Evolutionary conservation across 352 stramenopile genomes (phyloP).

Genomic region (Phytophthora multivora): DNA sequence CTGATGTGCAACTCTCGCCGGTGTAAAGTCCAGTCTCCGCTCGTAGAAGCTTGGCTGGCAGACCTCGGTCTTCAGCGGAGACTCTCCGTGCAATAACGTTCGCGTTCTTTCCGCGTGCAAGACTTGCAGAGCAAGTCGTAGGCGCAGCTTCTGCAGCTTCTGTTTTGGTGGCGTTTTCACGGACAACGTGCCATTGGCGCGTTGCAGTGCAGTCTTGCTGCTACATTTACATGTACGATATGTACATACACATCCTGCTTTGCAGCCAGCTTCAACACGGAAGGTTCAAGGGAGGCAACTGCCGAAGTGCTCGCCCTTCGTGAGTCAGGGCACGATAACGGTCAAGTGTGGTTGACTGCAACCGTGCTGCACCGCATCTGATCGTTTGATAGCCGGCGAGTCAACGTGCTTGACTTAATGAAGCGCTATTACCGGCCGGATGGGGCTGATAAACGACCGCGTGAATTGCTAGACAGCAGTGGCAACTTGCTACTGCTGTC

Average conservation of each 20-base stretch:
- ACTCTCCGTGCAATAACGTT: not conserved
- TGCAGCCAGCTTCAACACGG: not conserved
- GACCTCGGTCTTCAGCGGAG: not conserved
- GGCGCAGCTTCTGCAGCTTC: not conserved
- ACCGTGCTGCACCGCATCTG: slow-evolving; percentile 4
- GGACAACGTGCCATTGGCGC: too few relatives aligned
- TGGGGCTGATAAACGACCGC: not conserved
- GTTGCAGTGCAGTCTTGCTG: not conserved
- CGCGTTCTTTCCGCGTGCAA: not conserved
- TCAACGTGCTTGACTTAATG: not conserved
- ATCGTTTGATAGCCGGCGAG: slow-evolving; percentile 10
- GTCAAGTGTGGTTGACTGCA: slow-evolving; percentile 2
- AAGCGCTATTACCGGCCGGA: not conserved
- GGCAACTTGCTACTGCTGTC: not conserved
- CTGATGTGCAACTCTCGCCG: slow-evolving; percentile 12
- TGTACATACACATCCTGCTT: not conserved
- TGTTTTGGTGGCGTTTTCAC: not conserved
- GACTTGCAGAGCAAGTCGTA: not conserved
- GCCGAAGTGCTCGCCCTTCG: not conserved
- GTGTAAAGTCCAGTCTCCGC: slow-evolving; percentile 14
- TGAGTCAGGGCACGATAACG: not conserved
- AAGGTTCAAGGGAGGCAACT: not conserved
- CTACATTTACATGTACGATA: too few relatives aligned
- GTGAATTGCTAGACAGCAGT: too few relatives aligned
- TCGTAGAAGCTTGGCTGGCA: slow-evolving; percentile 25